Percentiles rank a stretch among this genome's conserved stretches.
Conservation (phyloP, 164 flowering plant genomes). For the Liquidambar formosana region DNA sequence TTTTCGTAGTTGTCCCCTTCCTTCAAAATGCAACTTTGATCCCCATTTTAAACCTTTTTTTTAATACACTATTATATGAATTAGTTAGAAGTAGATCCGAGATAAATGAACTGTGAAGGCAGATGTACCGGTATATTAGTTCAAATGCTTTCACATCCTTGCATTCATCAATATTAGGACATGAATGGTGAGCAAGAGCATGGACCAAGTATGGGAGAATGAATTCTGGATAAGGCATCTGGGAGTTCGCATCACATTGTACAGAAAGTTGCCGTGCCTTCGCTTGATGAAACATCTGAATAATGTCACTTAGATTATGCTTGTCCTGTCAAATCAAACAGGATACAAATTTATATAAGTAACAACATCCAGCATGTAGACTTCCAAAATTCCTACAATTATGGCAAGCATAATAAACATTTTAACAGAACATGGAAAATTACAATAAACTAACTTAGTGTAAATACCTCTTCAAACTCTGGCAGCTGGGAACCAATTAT, state of each 20-base stretch:
- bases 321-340: slow-evolving; percentile 59
- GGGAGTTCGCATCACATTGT: slow-evolving; percentile 57
- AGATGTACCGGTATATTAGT: slow-evolving; percentile 68
- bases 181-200: slow-evolving; percentile 84
- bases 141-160: slow-evolving; percentile 72
- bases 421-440: not conserved
- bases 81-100: too few species aligned
- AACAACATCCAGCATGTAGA: slow-evolving; percentile 4
- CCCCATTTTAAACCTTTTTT: too few species aligned
- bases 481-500: slow-evolving; percentile 31
- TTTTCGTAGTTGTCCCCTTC: too few species aligned
- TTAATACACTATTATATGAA: too few species aligned
- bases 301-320: slow-evolving; percentile 68
- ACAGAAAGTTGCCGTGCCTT: slow-evolving; percentile 60
- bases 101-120: not conserved
- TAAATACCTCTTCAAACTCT: slow-evolving; percentile 70
- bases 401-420: not conserved
- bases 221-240: slow-evolving; percentile 62
- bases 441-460: not conserved
- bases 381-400: not conserved
- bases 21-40: too few species aligned
- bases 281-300: slow-evolving; percentile 76
- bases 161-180: slow-evolving; percentile 74
- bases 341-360: not conserved
- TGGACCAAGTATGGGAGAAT: slow-evolving; percentile 81